Conservation (phyloP, 495 filamentous ascomycete genomes). For the Penicillium macrosclerotiorum region DNA sequence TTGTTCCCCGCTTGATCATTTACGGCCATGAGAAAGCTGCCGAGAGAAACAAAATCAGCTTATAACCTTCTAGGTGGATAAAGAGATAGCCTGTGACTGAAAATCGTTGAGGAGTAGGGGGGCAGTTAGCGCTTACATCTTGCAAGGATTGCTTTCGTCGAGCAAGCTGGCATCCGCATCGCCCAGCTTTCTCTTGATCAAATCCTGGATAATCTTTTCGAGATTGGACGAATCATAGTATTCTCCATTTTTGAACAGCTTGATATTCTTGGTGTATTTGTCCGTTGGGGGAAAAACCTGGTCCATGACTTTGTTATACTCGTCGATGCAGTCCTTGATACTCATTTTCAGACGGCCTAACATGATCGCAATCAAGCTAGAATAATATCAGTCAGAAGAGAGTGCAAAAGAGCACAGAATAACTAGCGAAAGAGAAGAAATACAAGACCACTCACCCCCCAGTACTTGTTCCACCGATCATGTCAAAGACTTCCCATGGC, state of each 20-base stretch:
- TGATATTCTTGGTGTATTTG: conserved; percentile 13
- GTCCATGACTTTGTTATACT: conserved; percentile 25
- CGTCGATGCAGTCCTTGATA: conserved; percentile 33
- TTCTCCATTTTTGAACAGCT: not conserved
- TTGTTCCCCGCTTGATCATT: conserved; percentile 4
- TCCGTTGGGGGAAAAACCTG: conserved; percentile 22
- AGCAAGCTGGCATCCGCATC: conserved; percentile 3
- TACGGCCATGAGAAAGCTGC: conserved; percentile 8
- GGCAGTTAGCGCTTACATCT: too few relatives aligned
- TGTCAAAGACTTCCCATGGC: conserved; percentile 42
- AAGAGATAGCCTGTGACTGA: too few relatives aligned
- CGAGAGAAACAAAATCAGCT: too few relatives aligned
- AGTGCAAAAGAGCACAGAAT: too few relatives aligned
- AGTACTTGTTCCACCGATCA: conserved; percentile 43
- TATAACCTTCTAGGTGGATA: too few relatives aligned
- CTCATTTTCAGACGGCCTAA: conserved; percentile 41
- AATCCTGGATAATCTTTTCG: conserved; percentile 19
- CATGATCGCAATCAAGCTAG: conserved; percentile 43
- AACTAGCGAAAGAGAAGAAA: too few relatives aligned
- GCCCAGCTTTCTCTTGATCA: conserved; percentile 12
- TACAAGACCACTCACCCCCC: conserved; percentile 35
- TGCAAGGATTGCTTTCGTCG: conserved; percentile 9
- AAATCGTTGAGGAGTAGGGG: too few relatives aligned
- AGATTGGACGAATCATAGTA: conserved; percentile 7
- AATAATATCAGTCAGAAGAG: not conserved